A percentile compares a stretch with the other conserved stretches of the same genome.
Evolutionary conservation across 73 alveolate genomes (phyloP).

Genomic region (Paramecium octaurelia): DNA sequence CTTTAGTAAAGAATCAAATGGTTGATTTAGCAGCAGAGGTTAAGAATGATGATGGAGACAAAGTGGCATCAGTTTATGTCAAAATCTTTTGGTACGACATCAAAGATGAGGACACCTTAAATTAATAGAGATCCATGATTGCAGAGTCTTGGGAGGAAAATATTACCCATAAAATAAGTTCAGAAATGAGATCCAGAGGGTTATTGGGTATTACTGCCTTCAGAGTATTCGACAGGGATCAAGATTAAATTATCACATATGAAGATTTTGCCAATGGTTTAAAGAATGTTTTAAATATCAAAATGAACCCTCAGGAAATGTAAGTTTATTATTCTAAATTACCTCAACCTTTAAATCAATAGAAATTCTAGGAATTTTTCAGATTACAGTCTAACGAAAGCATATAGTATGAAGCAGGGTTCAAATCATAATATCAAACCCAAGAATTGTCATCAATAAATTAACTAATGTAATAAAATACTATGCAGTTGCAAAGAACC

Average conservation of each 20-base stretch:
- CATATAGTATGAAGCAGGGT: neutral
- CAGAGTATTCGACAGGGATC: slow-evolving; percentile 56
- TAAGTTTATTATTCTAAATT: slow-evolving; percentile 11
- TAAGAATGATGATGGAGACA: slow-evolving; percentile 27
- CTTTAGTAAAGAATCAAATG: neutral
- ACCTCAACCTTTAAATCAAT: slow-evolving; percentile 10
- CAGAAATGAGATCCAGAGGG: slow-evolving; percentile 56
- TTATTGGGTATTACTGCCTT: slow-evolving; percentile 57
- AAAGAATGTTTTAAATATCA: neutral
- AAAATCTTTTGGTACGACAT: slow-evolving; percentile 37
- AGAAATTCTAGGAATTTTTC: neutral
- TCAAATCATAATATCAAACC: neutral
- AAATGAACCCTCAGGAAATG: slow-evolving; percentile 14
- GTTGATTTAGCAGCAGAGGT: neutral
- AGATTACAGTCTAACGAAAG: neutral
- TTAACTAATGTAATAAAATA: neutral
- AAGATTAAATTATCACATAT: slow-evolving; percentile 37
- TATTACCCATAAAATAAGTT: slow-evolving; percentile 12
- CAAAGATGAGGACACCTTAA: neutral
- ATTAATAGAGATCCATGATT: slow-evolving; percentile 23
- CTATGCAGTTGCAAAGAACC: neutral
- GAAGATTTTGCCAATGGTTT: slow-evolving; percentile 60
- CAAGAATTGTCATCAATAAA: neutral
- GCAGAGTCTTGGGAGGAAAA: slow-evolving; percentile 62
- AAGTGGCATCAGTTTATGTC: neutral